A percentile compares a stretch with the other conserved stretches of the same genome.
Conservation (phyloP, 2,329 filamentous ascomycete species). For the Berkeleyomyces basicola region DNA sequence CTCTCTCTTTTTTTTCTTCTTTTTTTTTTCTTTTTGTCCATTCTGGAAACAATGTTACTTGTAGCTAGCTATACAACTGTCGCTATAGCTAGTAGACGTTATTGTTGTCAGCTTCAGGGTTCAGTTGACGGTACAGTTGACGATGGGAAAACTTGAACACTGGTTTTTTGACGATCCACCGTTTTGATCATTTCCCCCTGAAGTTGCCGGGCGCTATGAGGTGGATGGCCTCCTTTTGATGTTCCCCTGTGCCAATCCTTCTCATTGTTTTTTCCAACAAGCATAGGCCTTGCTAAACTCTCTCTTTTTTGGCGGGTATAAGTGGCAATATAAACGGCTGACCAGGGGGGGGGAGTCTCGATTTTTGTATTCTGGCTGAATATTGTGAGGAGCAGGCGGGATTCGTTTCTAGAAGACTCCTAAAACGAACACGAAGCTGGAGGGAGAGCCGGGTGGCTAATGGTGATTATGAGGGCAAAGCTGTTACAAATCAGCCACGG, state of each 20-base stretch:
- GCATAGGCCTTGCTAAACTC: not conserved
- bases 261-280: not conserved
- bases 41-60: too few species aligned
- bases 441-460: not conserved
- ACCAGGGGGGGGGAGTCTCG: too few species aligned
- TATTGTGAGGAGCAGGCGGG: not conserved
- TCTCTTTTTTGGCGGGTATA: too few species aligned
- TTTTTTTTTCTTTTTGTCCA: too few species aligned
- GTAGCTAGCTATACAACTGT: too few species aligned
- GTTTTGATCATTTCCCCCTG: not conserved
- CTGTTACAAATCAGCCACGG: not conserved
- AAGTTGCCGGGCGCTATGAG: not conserved
- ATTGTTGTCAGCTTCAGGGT: too few species aligned
- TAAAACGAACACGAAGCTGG: not conserved
- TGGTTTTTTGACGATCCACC: not conserved
- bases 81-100: too few species aligned
- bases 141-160: too few species aligned
- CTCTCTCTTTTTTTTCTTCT: too few species aligned
- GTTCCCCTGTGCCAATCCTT: not conserved
- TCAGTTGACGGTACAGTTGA: too few species aligned
- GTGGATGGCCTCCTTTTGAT: conserved; percentile 2
- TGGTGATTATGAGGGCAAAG: not conserved
- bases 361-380: too few species aligned
- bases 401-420: not conserved
- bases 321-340: too few species aligned